Evolutionary conservation across 495 filamentous ascomycete species (phyloP).

Genomic region (Aspergillus conjunctus): DNA sequence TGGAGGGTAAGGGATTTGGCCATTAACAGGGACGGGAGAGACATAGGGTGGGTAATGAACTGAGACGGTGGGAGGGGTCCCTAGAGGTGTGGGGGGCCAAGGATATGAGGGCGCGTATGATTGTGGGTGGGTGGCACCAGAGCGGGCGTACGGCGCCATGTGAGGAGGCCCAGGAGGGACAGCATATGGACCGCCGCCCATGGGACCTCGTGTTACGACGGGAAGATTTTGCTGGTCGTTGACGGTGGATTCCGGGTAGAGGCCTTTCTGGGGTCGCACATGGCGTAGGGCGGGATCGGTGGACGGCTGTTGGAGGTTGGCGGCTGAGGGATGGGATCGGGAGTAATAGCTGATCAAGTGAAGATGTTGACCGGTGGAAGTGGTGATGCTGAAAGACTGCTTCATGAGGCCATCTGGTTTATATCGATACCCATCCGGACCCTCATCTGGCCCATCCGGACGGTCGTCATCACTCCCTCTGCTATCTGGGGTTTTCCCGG

Average conservation of each 20-base stretch:
- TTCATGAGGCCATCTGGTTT: slow-evolving; percentile 98
- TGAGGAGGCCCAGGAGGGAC: slow-evolving; percentile 33
- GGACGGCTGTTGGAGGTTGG: slow-evolving; percentile 73
- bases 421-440: slow-evolving; percentile 94
- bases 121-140: slow-evolving; percentile 47
- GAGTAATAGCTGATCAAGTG: slow-evolving; percentile 97
- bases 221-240: slow-evolving; percentile 75
- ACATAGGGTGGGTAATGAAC: slow-evolving; percentile 44
- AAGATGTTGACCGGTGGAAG: slow-evolving; percentile 82
- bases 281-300: slow-evolving; percentile 78
- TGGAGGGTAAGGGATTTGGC: slow-evolving; percentile 35
- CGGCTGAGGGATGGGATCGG: slow-evolving; percentile 67
- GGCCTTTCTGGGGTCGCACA: slow-evolving; percentile 82
- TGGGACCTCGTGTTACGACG: slow-evolving; percentile 63
- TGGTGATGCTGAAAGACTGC: slow-evolving; percentile 99
- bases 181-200: slow-evolving; percentile 58
- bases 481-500: slow-evolving; percentile 80
- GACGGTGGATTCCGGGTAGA: slow-evolving; percentile 97
- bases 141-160: slow-evolving; percentile 52
- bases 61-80: slow-evolving; percentile 45
- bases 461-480: slow-evolving; percentile 77
- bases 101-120: slow-evolving; percentile 53
- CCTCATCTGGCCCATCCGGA: slow-evolving; percentile 72
- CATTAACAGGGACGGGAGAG: slow-evolving; percentile 39
- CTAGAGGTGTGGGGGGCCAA: slow-evolving; percentile 67